Base-by-base conservation (phyloP, 2,329 filamentous ascomycete genomes). In the Aschersonia sp. region DNA sequence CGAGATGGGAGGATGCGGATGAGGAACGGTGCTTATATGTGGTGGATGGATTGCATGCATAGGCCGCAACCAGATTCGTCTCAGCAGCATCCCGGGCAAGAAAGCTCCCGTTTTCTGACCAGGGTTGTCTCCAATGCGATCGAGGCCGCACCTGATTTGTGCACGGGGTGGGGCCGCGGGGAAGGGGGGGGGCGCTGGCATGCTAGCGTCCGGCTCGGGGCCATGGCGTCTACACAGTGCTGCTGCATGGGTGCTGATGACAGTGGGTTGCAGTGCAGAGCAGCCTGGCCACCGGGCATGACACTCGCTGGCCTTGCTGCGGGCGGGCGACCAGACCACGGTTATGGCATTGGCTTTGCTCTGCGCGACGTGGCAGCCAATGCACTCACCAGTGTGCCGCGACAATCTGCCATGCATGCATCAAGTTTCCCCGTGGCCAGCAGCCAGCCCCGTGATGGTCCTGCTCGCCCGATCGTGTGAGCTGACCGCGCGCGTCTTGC, bases 21-120 rank as follows among this genome's bases (percentile, higher is more conserved):
- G 22, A 22, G 22, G 22, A 22, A 22, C 22, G 22, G 22, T 41
- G 35, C 35, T 9, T 9, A 39, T 9, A 37, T 37, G 35, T 37
- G 35, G 35, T 12, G 35, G 35, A 12, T 37, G 12, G 12, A 37
- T 22, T 22, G 22, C 33, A 41, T 30, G 22, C 43, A 43, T 35
- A 44, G 37, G 30, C 46, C 46, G n/a, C 46, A 55, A 6, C 29
- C 29, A 35, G 41, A 37, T 30, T 45, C 44, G 35, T 44, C 43
- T 44, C 35, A 30, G 43, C 43, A 48, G 30, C 44, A 11, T 10
- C 35, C 31, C 35, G 45, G 43, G 55, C 58, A 60, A 56, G 53
- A 37, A 22, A 22, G 22, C 12, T 54, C 48, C 49, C 51, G 58
- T 62, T 60, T 60, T 58, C 58, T 62, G 60, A 62, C 54, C 50